Percentiles rank a stretch among this genome's conserved stretches.
Conservation (phyloP, 106 monocot species). For the Alisma plantagoaquatica region DNA sequence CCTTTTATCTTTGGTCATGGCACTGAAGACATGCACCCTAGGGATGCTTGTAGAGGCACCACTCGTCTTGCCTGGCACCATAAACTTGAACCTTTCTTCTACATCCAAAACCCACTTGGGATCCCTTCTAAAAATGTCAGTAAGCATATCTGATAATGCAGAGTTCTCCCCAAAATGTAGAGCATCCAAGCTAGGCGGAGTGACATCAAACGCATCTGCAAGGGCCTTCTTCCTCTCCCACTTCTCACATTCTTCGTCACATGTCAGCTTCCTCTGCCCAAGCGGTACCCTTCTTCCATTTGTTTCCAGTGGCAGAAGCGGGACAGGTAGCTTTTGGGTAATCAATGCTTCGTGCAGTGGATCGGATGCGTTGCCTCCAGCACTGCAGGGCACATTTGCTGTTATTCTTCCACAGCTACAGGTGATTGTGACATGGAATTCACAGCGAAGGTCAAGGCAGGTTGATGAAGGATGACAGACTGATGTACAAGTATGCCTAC, state of each 20-base stretch:
- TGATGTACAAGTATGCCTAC: slow-evolving; percentile 76
- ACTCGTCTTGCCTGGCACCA: slow-evolving; percentile 75
- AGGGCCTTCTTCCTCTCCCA: slow-evolving; percentile 64
- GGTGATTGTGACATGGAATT: slow-evolving; percentile 56
- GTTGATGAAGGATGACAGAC: slow-evolving; percentile 67
- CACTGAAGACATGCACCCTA: slow-evolving; percentile 76
- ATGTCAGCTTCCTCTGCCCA: slow-evolving; percentile 76
- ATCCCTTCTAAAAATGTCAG: slow-evolving; percentile 67
- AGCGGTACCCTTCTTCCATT: slow-evolving; percentile 53
- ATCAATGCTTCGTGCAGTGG: slow-evolving; percentile 36
- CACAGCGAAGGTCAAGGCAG: slow-evolving; percentile 78
- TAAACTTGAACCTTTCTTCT: slow-evolving; percentile 88
- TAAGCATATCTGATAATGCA: slow-evolving; percentile 37
- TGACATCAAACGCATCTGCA: slow-evolving; percentile 86
- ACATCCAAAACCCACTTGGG: slow-evolving; percentile 79
- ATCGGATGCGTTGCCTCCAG: slow-evolving; percentile 32
- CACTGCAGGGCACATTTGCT: slow-evolving; percentile 60
- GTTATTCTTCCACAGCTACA: slow-evolving; percentile 87
- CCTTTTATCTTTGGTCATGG: slow-evolving; percentile 76
- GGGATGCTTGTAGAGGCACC: slow-evolving; percentile 18
- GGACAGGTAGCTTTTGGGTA: slow-evolving; percentile 51
- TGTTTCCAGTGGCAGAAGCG: slow-evolving; percentile 43
- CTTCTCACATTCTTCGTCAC: slow-evolving; percentile 92
- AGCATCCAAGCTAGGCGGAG: slow-evolving; percentile 52
- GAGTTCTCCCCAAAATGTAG: slow-evolving; percentile 84